These are phyloP conservation scores for Pezicula carpinea DNA, from an alignment of 2,329 filamentous ascomycete genomes.

Conservation along the genomic window DNA sequence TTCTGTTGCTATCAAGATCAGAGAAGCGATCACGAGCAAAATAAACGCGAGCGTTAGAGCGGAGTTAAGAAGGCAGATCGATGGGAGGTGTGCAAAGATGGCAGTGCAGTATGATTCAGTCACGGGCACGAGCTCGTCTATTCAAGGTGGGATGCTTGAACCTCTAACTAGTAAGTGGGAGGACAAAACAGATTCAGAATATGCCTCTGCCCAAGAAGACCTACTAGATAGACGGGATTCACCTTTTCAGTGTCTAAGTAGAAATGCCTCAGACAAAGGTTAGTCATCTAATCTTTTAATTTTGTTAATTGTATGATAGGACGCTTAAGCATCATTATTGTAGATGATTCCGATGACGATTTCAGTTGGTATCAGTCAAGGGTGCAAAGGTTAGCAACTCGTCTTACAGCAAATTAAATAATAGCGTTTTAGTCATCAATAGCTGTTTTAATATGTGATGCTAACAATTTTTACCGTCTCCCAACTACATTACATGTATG, in stretches of 20 bases:
- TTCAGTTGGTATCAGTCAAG: slow-evolving; percentile 6
- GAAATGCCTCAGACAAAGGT: not conserved
- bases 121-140: slow-evolving; percentile 6
- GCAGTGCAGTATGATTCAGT: slow-evolving; percentile 5
- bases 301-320: too few relatives aligned
- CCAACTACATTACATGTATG: too few relatives aligned
- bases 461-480: too few relatives aligned
- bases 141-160: not conserved
- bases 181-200: not conserved
- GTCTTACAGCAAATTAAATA: too few relatives aligned
- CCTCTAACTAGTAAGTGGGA: not conserved
- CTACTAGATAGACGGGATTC: not conserved
- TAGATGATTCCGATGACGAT: slow-evolving; percentile 5
- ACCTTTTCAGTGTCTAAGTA: not conserved
- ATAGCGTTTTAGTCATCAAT: too few relatives aligned
- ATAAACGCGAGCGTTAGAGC: slow-evolving; percentile 4
- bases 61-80: slow-evolving; percentile 8
- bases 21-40: slow-evolving; percentile 5
- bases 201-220: slow-evolving; percentile 2
- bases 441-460: too few relatives aligned
- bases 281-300: not conserved
- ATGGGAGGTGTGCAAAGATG: slow-evolving; percentile 4
- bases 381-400: not conserved
- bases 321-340: not conserved
- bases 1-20: slow-evolving; percentile 1